These are phyloP conservation scores for Cladobotryum protrusum DNA, from an alignment of 2,329 filamentous ascomycete genomes.

Conservation along the genomic window DNA sequence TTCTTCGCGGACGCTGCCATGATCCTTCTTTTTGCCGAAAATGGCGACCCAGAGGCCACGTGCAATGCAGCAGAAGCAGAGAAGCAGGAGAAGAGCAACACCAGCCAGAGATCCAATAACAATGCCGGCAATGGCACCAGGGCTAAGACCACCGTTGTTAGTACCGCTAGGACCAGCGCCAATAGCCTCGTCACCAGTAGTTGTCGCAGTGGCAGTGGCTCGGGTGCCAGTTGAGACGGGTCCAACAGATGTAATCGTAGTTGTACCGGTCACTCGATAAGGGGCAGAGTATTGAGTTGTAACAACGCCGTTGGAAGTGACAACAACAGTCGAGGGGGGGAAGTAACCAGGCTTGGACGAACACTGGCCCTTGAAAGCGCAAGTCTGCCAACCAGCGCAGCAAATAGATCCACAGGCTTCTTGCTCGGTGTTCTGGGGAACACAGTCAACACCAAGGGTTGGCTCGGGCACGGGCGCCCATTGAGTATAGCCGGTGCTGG, in stretches of 20 bases:
- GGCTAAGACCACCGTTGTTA: constrained; percentile 47
- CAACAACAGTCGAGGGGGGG: constrained; percentile 34
- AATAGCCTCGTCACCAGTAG: constrained; percentile 36
- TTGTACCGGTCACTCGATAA: constrained; percentile 49
- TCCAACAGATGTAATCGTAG: constrained; percentile 48
- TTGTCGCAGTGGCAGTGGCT: constrained; percentile 39
- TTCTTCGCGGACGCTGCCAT: constrained; percentile 39
- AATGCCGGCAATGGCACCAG: constrained; percentile 73
- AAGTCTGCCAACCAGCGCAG: constrained; percentile 65
- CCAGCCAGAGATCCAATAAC: constrained; percentile 68
- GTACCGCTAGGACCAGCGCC: constrained; percentile 31
- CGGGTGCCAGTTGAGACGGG: constrained; percentile 35
- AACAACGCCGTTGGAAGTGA: constrained; percentile 41
- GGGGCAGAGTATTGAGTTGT: constrained; percentile 50
- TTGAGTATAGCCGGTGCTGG: constrained; percentile 50
- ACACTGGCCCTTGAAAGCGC: constrained; percentile 54
- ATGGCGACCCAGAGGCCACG: constrained; percentile 57
- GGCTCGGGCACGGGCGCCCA: constrained; percentile 40
- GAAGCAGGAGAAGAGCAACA: constrained; percentile 57
- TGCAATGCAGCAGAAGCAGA: constrained; percentile 70
- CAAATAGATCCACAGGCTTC: constrained; percentile 62
- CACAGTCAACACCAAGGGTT: constrained; percentile 41
- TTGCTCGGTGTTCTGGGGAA: constrained; percentile 46
- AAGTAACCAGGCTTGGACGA: constrained; percentile 44
- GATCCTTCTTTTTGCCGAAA: constrained; percentile 49